A percentile compares a stretch with the other conserved stretches of the same genome.
These are phyloP conservation scores for Lichtheimia ornata DNA, from an alignment of 371 early-diverging fungal genomes.

Conservation along the genomic window DNA sequence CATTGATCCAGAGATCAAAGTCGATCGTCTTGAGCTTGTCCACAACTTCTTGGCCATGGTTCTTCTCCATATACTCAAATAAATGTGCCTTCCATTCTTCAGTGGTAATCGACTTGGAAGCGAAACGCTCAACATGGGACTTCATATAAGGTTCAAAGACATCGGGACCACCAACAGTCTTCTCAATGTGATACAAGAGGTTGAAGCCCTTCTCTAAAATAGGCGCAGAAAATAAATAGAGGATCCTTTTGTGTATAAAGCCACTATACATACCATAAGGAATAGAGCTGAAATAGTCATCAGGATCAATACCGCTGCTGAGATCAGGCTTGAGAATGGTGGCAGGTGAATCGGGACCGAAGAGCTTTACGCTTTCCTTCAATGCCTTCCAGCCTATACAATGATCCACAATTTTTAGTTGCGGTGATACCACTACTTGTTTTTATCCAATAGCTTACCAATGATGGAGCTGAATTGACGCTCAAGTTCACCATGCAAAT, in stretches of 20 bases:
- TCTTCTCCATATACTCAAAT: slow-evolving; percentile 67
- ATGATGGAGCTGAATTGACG: slow-evolving; percentile 90
- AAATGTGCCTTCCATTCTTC: slow-evolving; percentile 85
- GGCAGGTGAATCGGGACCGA: slow-evolving; percentile 73
- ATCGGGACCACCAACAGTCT: slow-evolving; percentile 79
- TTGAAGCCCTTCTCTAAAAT: slow-evolving; percentile 87
- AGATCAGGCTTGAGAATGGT: slow-evolving; percentile 82
- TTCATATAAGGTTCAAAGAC: slow-evolving; percentile 87
- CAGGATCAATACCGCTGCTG: slow-evolving; percentile 83
- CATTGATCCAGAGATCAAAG: slow-evolving; percentile 89
- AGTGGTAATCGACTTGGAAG: slow-evolving; percentile 86
- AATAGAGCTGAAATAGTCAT: slow-evolving; percentile 90
- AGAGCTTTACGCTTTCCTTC: slow-evolving; percentile 77
- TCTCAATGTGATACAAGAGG: slow-evolving; percentile 90
- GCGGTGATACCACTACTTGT: background rate
- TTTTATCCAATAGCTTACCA: slow-evolving; percentile 33
- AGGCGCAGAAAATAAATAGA: background rate
- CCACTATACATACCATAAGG: slow-evolving; percentile 76
- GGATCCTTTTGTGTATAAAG: background rate
- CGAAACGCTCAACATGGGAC: slow-evolving; percentile 83
- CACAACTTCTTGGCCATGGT: slow-evolving; percentile 65
- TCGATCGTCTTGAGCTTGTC: slow-evolving; percentile 75
- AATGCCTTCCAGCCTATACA: slow-evolving; percentile 69
- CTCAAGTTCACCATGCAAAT: slow-evolving; percentile 81
- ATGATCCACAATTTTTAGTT: background rate